A percentile compares a stretch with the other conserved stretches of the same genome.
Conservation (phyloP, 1,139 yeast species). For the Debaryomycetaceae sp. region DNA sequence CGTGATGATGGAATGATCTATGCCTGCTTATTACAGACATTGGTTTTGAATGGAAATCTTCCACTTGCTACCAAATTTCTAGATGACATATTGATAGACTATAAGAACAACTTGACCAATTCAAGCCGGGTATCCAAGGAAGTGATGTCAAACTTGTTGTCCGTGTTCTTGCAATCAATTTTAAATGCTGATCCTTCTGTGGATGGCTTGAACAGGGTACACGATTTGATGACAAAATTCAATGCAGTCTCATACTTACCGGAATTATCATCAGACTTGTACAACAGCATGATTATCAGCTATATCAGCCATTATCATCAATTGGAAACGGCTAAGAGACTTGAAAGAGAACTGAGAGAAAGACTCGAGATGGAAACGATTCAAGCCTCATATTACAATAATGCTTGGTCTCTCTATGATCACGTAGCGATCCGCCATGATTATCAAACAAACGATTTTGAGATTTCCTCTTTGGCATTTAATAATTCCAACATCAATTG, state of each 20-base stretch:
- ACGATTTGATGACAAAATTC: constrained; percentile 27
- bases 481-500: constrained; percentile 15
- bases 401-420: constrained; percentile 34
- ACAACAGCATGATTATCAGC: constrained; percentile 29
- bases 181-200: constrained; percentile 10
- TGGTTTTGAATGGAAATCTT: constrained; percentile 47
- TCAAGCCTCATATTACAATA: constrained; percentile 10
- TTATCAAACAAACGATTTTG: constrained; percentile 18
- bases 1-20: constrained; percentile 28
- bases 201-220: constrained; percentile 20
- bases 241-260: constrained; percentile 34
- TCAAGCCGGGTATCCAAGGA: constrained; percentile 17
- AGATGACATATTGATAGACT: constrained; percentile 40
- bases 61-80: constrained; percentile 53
- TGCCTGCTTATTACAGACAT: constrained; percentile 46
- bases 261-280: constrained; percentile 30
- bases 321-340: constrained; percentile 10
- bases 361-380: constrained; percentile 3
- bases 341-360: constrained; percentile 6
- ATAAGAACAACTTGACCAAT: constrained; percentile 16
- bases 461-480: constrained; percentile 5
- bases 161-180: constrained; percentile 29
- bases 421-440: constrained; percentile 38
- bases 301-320: constrained; percentile 19
- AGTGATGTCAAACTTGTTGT: constrained; percentile 28